Conservation (phyloP, 192 early-diverging fungal species). For the Dissophora ornata region DNA sequence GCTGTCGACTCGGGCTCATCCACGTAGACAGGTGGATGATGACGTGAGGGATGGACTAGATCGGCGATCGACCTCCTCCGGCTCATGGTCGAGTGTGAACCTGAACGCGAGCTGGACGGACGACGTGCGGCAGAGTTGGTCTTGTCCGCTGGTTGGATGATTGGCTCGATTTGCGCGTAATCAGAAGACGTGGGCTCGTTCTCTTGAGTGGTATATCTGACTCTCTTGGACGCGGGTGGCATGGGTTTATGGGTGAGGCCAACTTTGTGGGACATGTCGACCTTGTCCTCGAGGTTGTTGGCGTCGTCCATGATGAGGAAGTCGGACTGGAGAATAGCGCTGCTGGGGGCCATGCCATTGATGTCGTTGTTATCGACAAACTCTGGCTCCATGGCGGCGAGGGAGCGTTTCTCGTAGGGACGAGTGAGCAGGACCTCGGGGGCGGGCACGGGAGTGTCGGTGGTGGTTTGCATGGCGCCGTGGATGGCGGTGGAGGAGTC, state of each 20-base stretch:
- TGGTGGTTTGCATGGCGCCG: constrained; percentile 6
- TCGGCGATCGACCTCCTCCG: constrained; percentile 29
- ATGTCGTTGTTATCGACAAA: constrained; percentile 36
- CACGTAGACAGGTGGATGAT: constrained; percentile 15
- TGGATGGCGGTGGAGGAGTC: neutral
- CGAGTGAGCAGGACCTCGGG: constrained; percentile 24
- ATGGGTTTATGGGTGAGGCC: neutral
- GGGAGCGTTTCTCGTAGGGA: constrained; percentile 27
- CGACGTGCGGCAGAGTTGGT: too few species aligned
- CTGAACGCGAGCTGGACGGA: neutral
- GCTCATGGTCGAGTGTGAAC: constrained; percentile 10
- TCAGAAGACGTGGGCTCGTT: constrained; percentile 17
- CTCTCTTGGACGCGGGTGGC: constrained; percentile 22
- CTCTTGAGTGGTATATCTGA: constrained; percentile 2
- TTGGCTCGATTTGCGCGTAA: constrained; percentile 27
- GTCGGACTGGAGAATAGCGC: constrained; percentile 34
- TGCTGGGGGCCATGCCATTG: constrained; percentile 35
- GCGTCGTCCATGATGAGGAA: constrained; percentile 32
- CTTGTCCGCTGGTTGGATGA: constrained; percentile 24
- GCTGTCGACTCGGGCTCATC: constrained; percentile 25
- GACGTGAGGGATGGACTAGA: constrained; percentile 16
- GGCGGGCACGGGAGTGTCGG: constrained; percentile 8
- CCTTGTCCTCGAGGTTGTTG: constrained; percentile 15
- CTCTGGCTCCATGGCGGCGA: constrained; percentile 41
- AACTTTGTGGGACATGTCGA: constrained; percentile 20